Evolutionary conservation across 345 rosid genomes (phyloP).

Genomic region (Moricandia arvensis): DNA sequence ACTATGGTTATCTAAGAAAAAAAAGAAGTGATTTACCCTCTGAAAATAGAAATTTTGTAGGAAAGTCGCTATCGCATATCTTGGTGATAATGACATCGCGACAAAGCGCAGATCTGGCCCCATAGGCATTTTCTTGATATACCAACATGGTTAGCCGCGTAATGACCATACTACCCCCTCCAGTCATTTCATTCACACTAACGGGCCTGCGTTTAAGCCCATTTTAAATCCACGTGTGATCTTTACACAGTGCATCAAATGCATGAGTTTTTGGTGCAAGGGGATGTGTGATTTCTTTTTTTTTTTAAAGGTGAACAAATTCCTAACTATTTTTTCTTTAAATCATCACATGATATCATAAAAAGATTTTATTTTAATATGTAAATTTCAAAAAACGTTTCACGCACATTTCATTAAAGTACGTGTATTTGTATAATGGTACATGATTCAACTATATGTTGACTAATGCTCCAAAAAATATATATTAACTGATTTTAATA

Average conservation of each 20-base stretch:
- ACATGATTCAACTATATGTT: background rate
- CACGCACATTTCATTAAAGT: background rate
- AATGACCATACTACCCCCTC: background rate
- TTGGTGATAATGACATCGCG: conserved; percentile 55
- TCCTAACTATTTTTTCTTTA: background rate
- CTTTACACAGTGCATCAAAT: background rate
- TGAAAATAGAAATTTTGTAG: background rate
- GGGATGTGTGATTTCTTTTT: background rate
- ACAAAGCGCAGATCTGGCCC: conserved; percentile 57
- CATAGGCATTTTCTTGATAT: conserved; percentile 31
- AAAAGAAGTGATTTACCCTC: background rate
- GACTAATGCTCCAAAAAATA: background rate
- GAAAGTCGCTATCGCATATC: conserved; percentile 60
- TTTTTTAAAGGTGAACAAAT: background rate
- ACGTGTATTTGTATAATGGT: background rate
- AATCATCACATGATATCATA: background rate
- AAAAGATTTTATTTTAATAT: background rate
- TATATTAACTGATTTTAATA: background rate
- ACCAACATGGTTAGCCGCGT: conserved; percentile 8
- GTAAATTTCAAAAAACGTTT: background rate
- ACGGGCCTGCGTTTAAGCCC: background rate
- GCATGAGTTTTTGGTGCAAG: background rate
- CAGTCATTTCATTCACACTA: background rate
- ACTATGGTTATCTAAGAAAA: background rate
- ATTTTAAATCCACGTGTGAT: background rate